Percentiles rank a stretch among this genome's conserved stretches.
Conservation (phyloP, 176 grass and related monocot species). For the Phragmites australis region DNA sequence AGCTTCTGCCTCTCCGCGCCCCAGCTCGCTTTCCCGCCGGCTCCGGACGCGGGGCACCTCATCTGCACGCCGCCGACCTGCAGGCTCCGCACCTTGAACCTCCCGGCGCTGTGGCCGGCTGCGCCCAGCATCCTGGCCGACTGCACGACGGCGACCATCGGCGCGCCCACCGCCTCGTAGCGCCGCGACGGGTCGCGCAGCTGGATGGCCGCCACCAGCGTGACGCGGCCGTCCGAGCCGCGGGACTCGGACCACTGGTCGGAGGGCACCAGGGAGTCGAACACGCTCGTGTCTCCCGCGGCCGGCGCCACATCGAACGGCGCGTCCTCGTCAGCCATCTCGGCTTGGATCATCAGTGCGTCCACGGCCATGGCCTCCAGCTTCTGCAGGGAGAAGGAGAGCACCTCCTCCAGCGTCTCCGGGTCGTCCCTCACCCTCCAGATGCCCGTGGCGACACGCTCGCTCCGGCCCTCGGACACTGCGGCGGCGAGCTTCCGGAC, state of each 20-base stretch:
- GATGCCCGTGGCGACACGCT: constrained; percentile 72
- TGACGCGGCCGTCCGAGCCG: constrained; percentile 38
- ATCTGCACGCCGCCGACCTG: constrained; percentile 75
- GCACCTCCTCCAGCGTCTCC: constrained; percentile 68
- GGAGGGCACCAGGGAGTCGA: constrained; percentile 52
- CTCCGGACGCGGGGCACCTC: constrained; percentile 32
- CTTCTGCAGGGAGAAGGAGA: constrained; percentile 76
- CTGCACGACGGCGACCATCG: constrained; percentile 78
- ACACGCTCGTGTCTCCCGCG: constrained; percentile 27
- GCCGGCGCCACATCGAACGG: constrained; percentile 58
- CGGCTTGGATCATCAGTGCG: constrained; percentile 72
- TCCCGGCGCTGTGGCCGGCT: constrained; percentile 30
- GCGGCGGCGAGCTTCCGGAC: constrained; percentile 58
- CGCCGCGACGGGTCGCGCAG: constrained; percentile 72
- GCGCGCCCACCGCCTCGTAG: constrained; percentile 77
- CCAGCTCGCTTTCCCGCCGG: constrained; percentile 41
- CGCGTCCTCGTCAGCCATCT: constrained; percentile 69
- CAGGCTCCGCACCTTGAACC: constrained; percentile 76
- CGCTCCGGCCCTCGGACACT: constrained; percentile 58
- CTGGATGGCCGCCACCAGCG: constrained; percentile 59
- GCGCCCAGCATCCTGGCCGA: constrained; percentile 38
- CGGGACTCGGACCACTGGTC: constrained; percentile 47
- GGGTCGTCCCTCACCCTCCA: constrained; percentile 64
- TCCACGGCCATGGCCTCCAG: constrained; percentile 87
- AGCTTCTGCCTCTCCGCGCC: constrained; percentile 71